Evolutionary conservation across 1,284 basidiomycete genomes (phyloP).

Genomic region (Coriolopsis trogii): DNA sequence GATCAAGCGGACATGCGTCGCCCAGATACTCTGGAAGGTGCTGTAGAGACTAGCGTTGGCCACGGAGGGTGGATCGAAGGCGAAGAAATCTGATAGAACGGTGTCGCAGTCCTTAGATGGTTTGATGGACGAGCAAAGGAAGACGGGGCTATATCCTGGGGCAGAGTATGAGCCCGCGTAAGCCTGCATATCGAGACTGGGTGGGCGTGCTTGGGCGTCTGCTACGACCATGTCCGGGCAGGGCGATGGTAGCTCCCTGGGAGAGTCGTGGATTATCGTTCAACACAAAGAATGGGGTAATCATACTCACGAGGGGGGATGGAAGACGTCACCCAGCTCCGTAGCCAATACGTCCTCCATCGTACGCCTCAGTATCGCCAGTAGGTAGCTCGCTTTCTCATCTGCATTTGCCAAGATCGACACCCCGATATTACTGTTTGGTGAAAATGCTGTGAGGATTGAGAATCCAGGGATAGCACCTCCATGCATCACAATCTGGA

Average conservation of each 20-base stretch:
- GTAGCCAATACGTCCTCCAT: slow-evolving; percentile 20
- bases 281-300: background rate
- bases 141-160: slow-evolving; percentile 3
- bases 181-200: background rate
- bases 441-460: slow-evolving; percentile 35
- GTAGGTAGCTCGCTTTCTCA: slow-evolving; percentile 33
- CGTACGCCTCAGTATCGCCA: slow-evolving; percentile 26
- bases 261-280: background rate
- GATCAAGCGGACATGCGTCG: slow-evolving; percentile 27
- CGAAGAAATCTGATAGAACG: slow-evolving; percentile 1
- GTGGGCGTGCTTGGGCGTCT: background rate
- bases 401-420: slow-evolving; percentile 45
- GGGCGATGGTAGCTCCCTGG: too few species aligned
- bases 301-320: background rate
- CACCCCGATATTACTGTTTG: slow-evolving; percentile 40
- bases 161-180: slow-evolving; percentile 6
- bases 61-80: background rate
- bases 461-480: slow-evolving; percentile 40
- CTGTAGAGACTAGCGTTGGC: slow-evolving; percentile 18
- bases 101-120: background rate
- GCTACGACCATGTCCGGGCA: too few species aligned
- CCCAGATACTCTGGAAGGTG: slow-evolving; percentile 25
- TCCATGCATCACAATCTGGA: slow-evolving; percentile 26
- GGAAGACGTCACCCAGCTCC: background rate
- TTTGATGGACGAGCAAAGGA: background rate